These are phyloP conservation scores for Hypsizygus marmoreus DNA, from an alignment of 768 basidiomycete genomes.

Conservation along the genomic window DNA sequence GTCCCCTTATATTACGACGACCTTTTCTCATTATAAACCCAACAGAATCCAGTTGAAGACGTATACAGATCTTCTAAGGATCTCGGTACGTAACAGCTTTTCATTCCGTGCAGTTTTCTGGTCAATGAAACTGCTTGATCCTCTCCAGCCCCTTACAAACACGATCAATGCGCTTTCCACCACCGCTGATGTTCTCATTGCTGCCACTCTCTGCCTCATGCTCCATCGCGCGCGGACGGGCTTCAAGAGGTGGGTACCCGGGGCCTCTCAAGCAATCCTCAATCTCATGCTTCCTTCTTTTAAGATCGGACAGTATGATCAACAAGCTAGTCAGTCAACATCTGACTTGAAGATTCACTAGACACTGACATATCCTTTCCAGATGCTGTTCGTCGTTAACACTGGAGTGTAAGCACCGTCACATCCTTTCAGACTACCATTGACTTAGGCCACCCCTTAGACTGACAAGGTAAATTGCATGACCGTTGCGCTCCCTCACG, in stretches of 20 bases:
- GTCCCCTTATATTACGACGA: not conserved
- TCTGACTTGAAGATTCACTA: not conserved
- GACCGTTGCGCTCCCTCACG: not conserved
- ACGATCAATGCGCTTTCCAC: constrained; percentile 54
- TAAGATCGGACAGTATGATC: constrained; percentile 52
- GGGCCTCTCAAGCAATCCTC: not conserved
- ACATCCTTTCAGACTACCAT: not conserved
- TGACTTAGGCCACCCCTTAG: constrained; percentile 20
- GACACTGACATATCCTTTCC: not conserved
- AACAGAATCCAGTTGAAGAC: constrained; percentile 39
- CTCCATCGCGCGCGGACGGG: constrained; percentile 52
- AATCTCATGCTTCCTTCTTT: not conserved
- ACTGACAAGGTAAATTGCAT: constrained; percentile 35
- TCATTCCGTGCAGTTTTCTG: not conserved
- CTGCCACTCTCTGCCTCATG: constrained; percentile 44
- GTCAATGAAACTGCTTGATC: constrained; percentile 4
- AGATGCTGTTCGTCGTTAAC: constrained; percentile 60
- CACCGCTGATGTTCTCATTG: constrained; percentile 50
- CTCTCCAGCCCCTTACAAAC: constrained; percentile 43
- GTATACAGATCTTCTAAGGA: constrained; percentile 33
- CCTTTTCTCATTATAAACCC: not conserved
- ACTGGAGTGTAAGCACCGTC: constrained; percentile 43
- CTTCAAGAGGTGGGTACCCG: constrained; percentile 41
- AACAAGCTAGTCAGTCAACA: constrained; percentile 40
- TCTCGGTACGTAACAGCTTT: constrained; percentile 31